Base-by-base conservation (phyloP, 2,329 filamentous ascomycete genomes). In the Cladophialophora bantiana region DNA sequence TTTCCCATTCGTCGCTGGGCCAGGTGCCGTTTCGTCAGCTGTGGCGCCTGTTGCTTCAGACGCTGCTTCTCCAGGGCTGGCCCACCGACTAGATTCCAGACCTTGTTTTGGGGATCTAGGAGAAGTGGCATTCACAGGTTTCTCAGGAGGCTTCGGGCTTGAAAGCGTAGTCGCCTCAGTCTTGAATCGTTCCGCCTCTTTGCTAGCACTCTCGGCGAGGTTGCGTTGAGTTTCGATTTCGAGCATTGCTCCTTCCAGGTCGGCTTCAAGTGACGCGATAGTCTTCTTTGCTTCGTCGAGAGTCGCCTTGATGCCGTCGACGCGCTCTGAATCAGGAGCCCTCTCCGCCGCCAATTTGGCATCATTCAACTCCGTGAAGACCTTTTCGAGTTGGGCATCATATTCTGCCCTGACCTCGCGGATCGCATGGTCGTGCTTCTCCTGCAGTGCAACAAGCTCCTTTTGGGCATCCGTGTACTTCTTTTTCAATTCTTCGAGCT, bases 41-140 rank as follows among this genome's bases (percentile, higher is more conserved):
- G 71, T 70, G 59, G 70, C 73, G 35, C 72, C 73, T 67, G 68
- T 74, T 7, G 38, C 20, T 55, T 53, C 36, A 36, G 66, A 35
- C 7, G 62, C 65, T 35, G 62, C 66, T 7, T 69, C 67, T 35
- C 65, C 68, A 35, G 57, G 26, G 40, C 73, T 72, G 31, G 80
- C 80, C 80, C 80, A 82, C 67, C 77, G 77, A 74, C 80, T 82
- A 35, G 76, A 75, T 26, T 76, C 74, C 48, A 82, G 69, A 3
- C 70, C 68, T 38, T 31, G 31, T 31, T 65, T 66, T 13, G 59
- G 34, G 36, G 77, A 77, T 13, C 73, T 71, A 10, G 71, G 66
- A 12, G 70, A 62, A 48, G 72, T 65, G 13, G 64, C 36, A 55
- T 61, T 70, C 48, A 63, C 54, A 10, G 68, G 64, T 35, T 70